phyloP scores from a whole-genome alignment of 208 protist genomes.

The Acanthamoeba healyi region DNA sequence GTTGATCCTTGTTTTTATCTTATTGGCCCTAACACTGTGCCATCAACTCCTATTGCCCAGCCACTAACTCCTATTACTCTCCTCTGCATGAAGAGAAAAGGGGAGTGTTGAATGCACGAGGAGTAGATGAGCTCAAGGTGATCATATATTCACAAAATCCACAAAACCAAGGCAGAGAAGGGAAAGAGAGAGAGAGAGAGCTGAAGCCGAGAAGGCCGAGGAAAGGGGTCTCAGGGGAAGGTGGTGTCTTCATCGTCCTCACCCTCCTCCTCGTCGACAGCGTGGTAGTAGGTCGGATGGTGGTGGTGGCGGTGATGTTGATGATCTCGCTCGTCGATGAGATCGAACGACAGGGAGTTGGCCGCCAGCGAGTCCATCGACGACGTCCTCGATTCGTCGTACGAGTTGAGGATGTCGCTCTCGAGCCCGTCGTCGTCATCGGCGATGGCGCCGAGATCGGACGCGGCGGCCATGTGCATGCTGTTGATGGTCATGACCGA shows the following conservation, averaged over 20 bases:
- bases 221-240: too few species aligned
- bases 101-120: too few species aligned
- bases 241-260: too few species aligned
- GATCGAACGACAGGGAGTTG: conserved; percentile 6
- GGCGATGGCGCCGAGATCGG: neutral
- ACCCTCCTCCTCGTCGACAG: neutral
- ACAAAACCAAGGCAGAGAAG: neutral
- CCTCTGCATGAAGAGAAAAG: too few species aligned
- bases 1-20: too few species aligned
- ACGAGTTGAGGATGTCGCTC: neutral
- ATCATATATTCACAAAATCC: conserved; percentile 7
- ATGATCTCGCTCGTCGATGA: neutral
- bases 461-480: neutral
- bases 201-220: too few species aligned
- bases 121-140: neutral
- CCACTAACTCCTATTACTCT: too few species aligned
- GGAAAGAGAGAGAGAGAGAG: neutral
- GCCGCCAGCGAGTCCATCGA: neutral
- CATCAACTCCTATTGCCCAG: too few species aligned
- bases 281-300: neutral
- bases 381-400: neutral
- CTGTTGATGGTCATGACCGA: neutral
- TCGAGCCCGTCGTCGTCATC: neutral
- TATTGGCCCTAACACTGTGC: too few species aligned
- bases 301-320: neutral